A percentile compares a stretch with the other conserved stretches of the same genome.
These are phyloP conservation scores for Rhizopus microsporus DNA, from an alignment of 371 early-diverging fungal genomes.

Conservation along the genomic window DNA sequence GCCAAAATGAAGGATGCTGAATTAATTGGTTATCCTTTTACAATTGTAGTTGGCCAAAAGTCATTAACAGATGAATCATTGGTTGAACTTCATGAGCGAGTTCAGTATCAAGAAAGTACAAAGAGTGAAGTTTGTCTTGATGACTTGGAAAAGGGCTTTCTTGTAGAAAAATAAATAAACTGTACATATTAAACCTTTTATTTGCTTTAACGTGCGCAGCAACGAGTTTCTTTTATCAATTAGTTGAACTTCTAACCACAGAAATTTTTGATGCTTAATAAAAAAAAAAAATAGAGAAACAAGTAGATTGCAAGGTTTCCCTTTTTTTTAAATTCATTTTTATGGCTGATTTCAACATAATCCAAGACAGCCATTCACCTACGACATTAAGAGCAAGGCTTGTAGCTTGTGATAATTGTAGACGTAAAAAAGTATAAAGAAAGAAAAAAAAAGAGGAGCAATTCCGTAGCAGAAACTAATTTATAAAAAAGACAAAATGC, in stretches of 20 bases:
- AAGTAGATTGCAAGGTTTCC: too few relatives aligned
- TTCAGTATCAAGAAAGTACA: slow-evolving; percentile 37
- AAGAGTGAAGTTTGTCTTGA: slow-evolving; percentile 5
- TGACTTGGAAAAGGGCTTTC: background rate
- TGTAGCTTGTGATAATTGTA: background rate
- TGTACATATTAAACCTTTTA: background rate
- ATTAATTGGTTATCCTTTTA: slow-evolving; percentile 73
- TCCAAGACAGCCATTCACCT: too few relatives aligned
- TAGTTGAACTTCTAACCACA: too few relatives aligned
- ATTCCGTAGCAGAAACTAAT: too few relatives aligned
- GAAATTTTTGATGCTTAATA: too few relatives aligned
- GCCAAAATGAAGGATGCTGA: slow-evolving; percentile 76
- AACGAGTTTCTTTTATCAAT: too few relatives aligned
- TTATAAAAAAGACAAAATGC: background rate
- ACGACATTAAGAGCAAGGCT: background rate
- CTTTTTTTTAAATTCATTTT: too few relatives aligned
- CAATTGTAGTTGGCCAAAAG: slow-evolving; percentile 67
- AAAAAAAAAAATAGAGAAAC: too few relatives aligned
- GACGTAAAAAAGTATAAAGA: background rate
- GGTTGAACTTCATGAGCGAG: slow-evolving; percentile 66
- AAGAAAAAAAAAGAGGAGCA: too few relatives aligned
- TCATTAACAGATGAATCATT: slow-evolving; percentile 40
- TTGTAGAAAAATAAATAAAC: background rate
- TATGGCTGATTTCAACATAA: too few relatives aligned
- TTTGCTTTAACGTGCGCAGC: background rate